Evolutionary conservation across 345 rosid species (phyloP).

Genomic region (Pistacia atlantica): DNA sequence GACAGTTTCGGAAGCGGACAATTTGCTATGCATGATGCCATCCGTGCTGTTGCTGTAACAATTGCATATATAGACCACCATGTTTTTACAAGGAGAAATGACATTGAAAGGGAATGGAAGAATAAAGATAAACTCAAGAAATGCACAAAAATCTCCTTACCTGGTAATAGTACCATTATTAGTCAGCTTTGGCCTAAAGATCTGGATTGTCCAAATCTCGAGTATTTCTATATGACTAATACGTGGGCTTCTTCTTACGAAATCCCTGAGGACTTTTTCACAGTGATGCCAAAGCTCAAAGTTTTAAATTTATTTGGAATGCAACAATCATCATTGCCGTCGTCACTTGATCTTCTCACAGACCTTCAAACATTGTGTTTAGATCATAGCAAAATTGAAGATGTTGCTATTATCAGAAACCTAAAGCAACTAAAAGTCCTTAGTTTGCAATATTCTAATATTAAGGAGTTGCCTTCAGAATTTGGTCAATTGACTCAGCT

Average conservation of each 20-base stretch:
- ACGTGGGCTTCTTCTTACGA: rapidly evolving
- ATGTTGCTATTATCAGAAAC: conserved; percentile 1
- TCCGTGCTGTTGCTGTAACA: no score
- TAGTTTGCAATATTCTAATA: conserved; percentile 4
- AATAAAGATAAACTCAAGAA: no score
- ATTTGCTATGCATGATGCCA: no score
- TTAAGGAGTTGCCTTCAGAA: neutral
- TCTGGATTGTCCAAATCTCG: conserved; percentile 19
- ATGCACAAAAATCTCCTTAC: no score
- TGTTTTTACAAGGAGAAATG: no score
- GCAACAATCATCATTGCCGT: neutral
- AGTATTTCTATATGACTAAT: neutral
- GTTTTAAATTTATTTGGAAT: conserved; percentile 18
- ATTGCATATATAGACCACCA: no score
- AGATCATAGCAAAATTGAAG: neutral
- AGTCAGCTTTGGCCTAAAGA: neutral
- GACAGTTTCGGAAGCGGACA: no score
- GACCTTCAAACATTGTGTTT: conserved; percentile 26
- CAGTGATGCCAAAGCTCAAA: conserved; percentile 22
- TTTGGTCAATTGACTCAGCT: no score
- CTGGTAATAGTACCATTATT: no score
- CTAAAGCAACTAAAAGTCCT: conserved; percentile 21
- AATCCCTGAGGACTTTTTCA: conserved; percentile 17
- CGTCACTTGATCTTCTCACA: neutral
- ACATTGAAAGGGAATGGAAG: no score